Evolutionary conservation across 176 grass and related monocot genomes (phyloP).

Genomic region (Triticum dicoccoides): DNA sequence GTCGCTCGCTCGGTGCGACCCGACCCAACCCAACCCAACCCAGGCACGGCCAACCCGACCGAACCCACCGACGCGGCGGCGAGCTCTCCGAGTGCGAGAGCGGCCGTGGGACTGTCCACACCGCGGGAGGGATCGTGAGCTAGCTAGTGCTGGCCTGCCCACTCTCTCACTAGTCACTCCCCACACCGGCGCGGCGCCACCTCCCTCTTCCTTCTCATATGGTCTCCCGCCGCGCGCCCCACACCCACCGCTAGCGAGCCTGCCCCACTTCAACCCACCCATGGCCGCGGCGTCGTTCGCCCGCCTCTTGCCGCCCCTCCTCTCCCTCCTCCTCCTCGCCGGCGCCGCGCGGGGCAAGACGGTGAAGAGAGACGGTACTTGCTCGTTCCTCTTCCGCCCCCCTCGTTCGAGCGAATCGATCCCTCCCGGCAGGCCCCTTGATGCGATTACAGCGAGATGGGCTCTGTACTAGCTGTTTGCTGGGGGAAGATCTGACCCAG

Average conservation of each 20-base stretch:
- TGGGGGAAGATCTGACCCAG: conserved; percentile 29
- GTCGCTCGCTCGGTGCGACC: conserved; percentile 19
- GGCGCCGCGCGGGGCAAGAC: conserved; percentile 61
- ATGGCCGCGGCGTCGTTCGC: conserved; percentile 31
- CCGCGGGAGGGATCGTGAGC: too few relatives aligned
- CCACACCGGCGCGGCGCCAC: conserved; percentile 16
- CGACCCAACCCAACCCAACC: background rate
- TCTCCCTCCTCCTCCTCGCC: conserved; percentile 50
- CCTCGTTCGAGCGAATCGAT: background rate
- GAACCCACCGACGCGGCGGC: conserved; percentile 35
- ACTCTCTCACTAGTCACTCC: background rate
- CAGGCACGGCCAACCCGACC: background rate
- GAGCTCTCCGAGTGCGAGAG: background rate
- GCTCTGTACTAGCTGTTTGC: background rate
- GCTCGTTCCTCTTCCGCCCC: background rate
- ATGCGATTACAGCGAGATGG: background rate
- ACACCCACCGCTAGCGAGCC: conserved; percentile 11
- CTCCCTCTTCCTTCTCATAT: background rate
- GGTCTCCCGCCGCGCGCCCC: conserved; percentile 9
- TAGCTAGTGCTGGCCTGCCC: conserved; percentile 33
- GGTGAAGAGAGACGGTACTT: conserved; percentile 91
- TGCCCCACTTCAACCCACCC: background rate
- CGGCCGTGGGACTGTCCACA: background rate
- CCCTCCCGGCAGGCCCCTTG: background rate
- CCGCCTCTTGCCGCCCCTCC: background rate